Conservation (phyloP, 768 basidiomycete genomes). For the Cytidiella melzeri region DNA sequence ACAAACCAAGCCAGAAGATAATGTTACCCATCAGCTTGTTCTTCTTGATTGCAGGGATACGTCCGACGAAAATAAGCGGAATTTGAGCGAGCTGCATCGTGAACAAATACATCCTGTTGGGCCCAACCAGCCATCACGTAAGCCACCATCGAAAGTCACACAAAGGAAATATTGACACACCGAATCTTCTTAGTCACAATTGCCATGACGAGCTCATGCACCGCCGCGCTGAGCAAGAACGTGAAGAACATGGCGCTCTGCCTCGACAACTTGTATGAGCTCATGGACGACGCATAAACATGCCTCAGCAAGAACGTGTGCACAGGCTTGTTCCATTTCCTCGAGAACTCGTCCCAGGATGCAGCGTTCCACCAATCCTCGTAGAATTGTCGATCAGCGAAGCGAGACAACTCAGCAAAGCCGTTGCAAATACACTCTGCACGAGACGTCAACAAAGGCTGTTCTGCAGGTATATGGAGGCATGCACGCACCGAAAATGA, state of each 20-base stretch:
- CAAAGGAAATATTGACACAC: conserved; percentile 46
- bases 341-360: conserved; percentile 94
- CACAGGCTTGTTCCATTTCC: conserved; percentile 98
- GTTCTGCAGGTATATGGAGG: not conserved
- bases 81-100: conserved; percentile 72
- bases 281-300: conserved; percentile 87
- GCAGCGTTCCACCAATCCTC: conserved; percentile 99
- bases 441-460: conserved; percentile 6
- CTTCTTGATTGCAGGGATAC: conserved; percentile 67
- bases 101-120: conserved; percentile 76
- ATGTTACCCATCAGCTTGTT: conserved; percentile 81
- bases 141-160: not conserved
- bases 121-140: not conserved
- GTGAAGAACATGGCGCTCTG: conserved; percentile 87
- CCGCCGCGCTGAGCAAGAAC: conserved; percentile 83
- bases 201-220: conserved; percentile 95
- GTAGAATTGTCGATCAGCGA: conserved; percentile 97
- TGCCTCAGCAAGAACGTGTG: conserved; percentile 91
- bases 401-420: conserved; percentile 90
- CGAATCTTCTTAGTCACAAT: conserved; percentile 90
- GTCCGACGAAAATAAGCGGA: conserved; percentile 80
- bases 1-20: conserved; percentile 92
- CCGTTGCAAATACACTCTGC: conserved; percentile 94
- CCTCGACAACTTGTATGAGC: conserved; percentile 67
- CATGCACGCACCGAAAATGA: conserved; percentile 63